phyloP scores from a whole-genome alignment of 257 asterid genomes.

The Parsonsia alboflavescens region DNA sequence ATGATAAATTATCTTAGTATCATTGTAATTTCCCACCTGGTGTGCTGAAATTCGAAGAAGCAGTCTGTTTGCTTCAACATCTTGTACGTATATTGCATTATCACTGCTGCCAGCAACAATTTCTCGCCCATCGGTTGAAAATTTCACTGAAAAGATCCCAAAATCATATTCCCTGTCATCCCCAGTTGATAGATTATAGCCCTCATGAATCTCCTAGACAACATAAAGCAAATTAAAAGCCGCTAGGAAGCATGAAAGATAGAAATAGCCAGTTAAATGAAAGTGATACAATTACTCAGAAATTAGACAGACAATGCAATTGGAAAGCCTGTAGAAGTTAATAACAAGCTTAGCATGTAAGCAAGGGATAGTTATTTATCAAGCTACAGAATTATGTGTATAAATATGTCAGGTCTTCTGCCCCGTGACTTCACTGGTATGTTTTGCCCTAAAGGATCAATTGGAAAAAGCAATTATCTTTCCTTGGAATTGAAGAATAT shows the following conservation, averaged over 20 bases:
- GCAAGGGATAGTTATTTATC: not conserved
- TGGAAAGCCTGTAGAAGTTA: not conserved
- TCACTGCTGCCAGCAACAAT: conserved; percentile 84
- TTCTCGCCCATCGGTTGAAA: conserved; percentile 84
- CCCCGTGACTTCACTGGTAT: not conserved
- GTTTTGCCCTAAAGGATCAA: not conserved
- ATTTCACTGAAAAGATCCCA: conserved; percentile 78
- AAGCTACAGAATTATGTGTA: not conserved
- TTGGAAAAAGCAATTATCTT: not conserved
- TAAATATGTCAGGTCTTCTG: not conserved
- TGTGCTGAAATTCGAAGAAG: conserved; percentile 76
- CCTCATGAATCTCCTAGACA: conserved; percentile 77
- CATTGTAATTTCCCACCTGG: conserved; percentile 31
- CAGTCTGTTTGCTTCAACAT: conserved; percentile 66
- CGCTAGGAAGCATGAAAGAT: not conserved
- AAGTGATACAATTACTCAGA: not conserved
- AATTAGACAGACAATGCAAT: not conserved
- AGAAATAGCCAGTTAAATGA: not conserved
- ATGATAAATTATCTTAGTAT: not conserved
- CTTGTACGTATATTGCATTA: conserved; percentile 75
- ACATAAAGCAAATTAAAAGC: conserved; percentile 6
- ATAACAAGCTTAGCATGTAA: not conserved
- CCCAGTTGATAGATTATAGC: conserved; percentile 53
- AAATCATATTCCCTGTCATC: conserved; percentile 52
- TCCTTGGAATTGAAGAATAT: not conserved